Conservation (phyloP, 2,329 filamentous ascomycete genomes). For the Cladophialophora immunda region DNA sequence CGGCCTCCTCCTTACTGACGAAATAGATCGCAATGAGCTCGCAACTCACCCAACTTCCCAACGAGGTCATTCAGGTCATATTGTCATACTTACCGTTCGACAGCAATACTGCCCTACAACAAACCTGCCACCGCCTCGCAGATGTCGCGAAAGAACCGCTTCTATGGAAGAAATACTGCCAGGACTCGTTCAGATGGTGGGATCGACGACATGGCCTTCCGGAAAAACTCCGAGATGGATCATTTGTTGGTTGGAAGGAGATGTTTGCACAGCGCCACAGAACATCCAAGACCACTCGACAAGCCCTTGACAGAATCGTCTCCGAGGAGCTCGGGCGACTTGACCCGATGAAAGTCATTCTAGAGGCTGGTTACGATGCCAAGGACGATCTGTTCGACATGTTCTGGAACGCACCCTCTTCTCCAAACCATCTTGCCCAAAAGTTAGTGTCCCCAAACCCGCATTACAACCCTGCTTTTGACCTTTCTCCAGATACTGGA, state of each 20-base stretch:
- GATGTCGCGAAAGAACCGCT: conserved; percentile 74
- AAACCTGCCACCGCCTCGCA: conserved; percentile 70
- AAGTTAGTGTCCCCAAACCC: conserved; percentile 53
- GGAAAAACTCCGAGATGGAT: conserved; percentile 63
- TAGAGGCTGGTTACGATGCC: conserved; percentile 80
- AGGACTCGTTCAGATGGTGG: conserved; percentile 77
- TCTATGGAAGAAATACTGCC: conserved; percentile 83
- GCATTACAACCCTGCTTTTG: not conserved
- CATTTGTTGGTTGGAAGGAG: conserved; percentile 68
- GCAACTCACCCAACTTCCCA: conserved; percentile 63
- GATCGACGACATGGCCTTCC: conserved; percentile 68
- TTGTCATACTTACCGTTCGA: conserved; percentile 68
- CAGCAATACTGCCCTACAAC: conserved; percentile 62
- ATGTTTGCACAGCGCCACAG: conserved; percentile 67
- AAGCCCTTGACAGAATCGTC: conserved; percentile 73
- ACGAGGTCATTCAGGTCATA: conserved; percentile 85
- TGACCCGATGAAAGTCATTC: conserved; percentile 74
- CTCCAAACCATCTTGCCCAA: conserved; percentile 79
- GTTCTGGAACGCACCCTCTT: conserved; percentile 65
- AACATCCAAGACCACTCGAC: conserved; percentile 62
- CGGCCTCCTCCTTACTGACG: not conserved
- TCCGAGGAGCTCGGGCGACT: conserved; percentile 74
- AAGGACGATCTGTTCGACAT: conserved; percentile 83
- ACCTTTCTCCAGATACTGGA: conserved; percentile 68
- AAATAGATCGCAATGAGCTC: conserved; percentile 9